Percentiles rank a stretch among this genome's conserved stretches.
Evolutionary conservation across 352 stramenopile species (phyloP).

Genomic region (Globisporangium paddicum): DNA sequence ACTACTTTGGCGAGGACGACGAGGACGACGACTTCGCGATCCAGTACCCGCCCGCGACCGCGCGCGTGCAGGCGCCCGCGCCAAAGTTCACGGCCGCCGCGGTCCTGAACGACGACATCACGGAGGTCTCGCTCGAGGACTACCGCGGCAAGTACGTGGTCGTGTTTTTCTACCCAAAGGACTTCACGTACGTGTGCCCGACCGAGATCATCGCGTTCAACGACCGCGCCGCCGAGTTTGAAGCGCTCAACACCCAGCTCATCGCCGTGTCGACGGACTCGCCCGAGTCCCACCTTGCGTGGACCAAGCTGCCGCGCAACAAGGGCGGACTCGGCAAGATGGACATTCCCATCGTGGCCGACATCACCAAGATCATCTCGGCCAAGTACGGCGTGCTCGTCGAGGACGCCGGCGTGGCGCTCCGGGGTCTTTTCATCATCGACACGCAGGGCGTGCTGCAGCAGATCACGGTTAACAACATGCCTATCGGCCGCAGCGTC

Average conservation of each 20-base stretch:
- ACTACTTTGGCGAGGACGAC: conserved; percentile 63
- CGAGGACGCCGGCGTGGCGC: conserved; percentile 76
- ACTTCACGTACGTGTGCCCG: conserved; percentile 89
- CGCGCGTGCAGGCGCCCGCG: conserved; percentile 56
- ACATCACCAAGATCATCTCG: conserved; percentile 91
- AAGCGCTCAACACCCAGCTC: conserved; percentile 84
- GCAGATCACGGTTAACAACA: conserved; percentile 91
- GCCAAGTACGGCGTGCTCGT: conserved; percentile 90
- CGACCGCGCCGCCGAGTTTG: conserved; percentile 79
- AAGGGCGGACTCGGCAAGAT: conserved; percentile 91
- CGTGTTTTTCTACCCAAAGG: conserved; percentile 91
- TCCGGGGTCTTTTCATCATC: conserved; percentile 93
- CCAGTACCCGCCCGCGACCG: conserved; percentile 64
- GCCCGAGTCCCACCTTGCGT: conserved; percentile 88
- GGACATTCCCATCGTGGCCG: conserved; percentile 91
- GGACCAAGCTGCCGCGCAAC: conserved; percentile 84
- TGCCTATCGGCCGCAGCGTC: conserved; percentile 89
- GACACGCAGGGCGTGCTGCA: conserved; percentile 84
- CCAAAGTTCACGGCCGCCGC: conserved; percentile 72
- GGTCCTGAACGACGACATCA: conserved; percentile 83
- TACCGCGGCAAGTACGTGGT: conserved; percentile 89
- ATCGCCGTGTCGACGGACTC: conserved; percentile 89
- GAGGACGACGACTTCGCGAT: conserved; percentile 73
- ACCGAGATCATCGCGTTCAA: conserved; percentile 92
- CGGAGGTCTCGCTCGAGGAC: conserved; percentile 70